Percentiles rank a stretch among this genome's conserved stretches.
phyloP scores from a whole-genome alignment of 129 eudicot genomes.

The Dittrichia graveolens region DNA sequence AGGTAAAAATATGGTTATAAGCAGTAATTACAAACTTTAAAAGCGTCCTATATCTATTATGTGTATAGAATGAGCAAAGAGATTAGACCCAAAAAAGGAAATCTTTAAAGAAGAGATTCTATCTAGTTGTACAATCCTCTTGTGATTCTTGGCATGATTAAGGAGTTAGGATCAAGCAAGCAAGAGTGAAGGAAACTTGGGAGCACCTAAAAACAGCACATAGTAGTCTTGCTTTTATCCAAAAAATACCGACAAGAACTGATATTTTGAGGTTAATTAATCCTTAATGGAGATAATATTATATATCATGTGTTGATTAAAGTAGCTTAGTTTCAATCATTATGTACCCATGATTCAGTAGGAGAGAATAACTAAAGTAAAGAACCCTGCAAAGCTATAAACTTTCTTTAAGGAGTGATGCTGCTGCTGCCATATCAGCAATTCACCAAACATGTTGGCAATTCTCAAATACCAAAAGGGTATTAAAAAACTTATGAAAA shows the following conservation, averaged over 20 bases:
- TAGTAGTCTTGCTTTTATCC: conserved; percentile 33
- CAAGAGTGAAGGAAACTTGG: conserved; percentile 29
- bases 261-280: conserved; percentile 17
- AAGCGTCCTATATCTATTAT: conserved; percentile 14
- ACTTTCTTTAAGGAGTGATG: conserved; percentile 29
- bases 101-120: conserved; percentile 38
- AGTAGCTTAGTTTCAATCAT: conserved; percentile 47
- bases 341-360: conserved; percentile 39
- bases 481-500: conserved; percentile 18
- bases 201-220: conserved; percentile 43
- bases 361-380: conserved; percentile 27
- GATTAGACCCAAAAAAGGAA: conserved; percentile 26
- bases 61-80: conserved; percentile 9
- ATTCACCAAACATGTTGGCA: conserved; percentile 40
- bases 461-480: conserved; percentile 9
- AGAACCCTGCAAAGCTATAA: conserved; percentile 26
- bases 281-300: conserved; percentile 21
- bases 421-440: conserved; percentile 40
- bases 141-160: conserved; percentile 46
- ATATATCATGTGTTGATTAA: conserved; percentile 32
- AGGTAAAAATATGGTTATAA: conserved; percentile 1
- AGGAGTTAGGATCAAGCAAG: conserved; percentile 31
- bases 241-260: conserved; percentile 35
- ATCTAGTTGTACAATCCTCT: conserved; percentile 40
- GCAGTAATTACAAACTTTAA: conserved; percentile 7